phyloP scores from a whole-genome alignment of 2,329 filamentous ascomycete species.

The Botrytis aclada region DNA sequence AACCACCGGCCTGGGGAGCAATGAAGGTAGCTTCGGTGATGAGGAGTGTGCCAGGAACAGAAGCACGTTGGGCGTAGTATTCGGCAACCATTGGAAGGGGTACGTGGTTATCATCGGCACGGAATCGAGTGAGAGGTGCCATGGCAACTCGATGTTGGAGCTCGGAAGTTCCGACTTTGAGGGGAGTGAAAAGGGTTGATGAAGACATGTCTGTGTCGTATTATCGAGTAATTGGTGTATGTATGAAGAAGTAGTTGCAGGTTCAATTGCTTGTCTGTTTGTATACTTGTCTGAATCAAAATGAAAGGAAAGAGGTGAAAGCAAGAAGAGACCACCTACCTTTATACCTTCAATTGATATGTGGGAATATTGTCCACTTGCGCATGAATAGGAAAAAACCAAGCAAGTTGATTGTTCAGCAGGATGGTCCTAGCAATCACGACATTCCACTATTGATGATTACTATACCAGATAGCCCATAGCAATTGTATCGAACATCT shows the following conservation, averaged over 20 bases:
- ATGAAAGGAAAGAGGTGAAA: background rate
- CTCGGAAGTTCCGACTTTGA: conserved; percentile 42
- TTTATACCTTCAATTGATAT: background rate
- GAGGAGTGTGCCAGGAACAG: conserved; percentile 51
- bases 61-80: conserved; percentile 53
- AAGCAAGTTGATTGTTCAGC: background rate
- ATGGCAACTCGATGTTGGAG: conserved; percentile 50
- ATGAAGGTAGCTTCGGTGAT: conserved; percentile 56
- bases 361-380: background rate
- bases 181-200: conserved; percentile 43
- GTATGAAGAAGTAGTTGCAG: background rate
- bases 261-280: background rate
- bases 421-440: background rate
- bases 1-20: conserved; percentile 45
- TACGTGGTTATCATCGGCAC: conserved; percentile 47
- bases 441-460: background rate
- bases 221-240: background rate
- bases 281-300: background rate
- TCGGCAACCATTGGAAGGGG: conserved; percentile 45
- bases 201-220: conserved; percentile 11
- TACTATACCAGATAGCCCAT: background rate
- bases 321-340: background rate
- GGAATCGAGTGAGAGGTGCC: conserved; percentile 56
- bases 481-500: background rate
- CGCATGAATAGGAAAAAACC: background rate